These are phyloP conservation scores for Lentinula boryana DNA, from an alignment of 768 basidiomycete species.

Conservation along the genomic window DNA sequence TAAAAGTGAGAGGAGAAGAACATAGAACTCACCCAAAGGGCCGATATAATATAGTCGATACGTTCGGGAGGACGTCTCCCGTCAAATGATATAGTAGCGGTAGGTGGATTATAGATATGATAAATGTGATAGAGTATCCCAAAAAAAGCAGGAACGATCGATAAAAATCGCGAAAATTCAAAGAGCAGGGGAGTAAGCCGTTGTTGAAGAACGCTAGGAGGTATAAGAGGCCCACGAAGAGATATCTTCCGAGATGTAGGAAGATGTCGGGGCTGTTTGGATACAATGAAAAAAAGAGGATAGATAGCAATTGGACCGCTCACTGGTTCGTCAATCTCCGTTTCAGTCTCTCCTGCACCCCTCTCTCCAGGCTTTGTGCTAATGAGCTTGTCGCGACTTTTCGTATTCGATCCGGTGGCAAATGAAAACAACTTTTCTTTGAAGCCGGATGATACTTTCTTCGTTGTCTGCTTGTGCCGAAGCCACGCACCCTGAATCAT, in stretches of 20 bases:
- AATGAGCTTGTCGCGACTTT: background rate
- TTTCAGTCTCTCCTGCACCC: conserved; percentile 8
- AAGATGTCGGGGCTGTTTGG: conserved; percentile 49
- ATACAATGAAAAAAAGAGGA: background rate
- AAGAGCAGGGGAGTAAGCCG: conserved; percentile 57
- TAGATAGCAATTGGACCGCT: background rate
- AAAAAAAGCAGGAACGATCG: conserved; percentile 66
- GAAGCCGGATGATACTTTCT: background rate
- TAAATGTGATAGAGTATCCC: conserved; percentile 62
- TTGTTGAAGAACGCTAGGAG: conserved; percentile 38
- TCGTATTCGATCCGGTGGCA: background rate
- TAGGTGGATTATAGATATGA: conserved; percentile 41
- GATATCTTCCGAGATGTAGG: conserved; percentile 63
- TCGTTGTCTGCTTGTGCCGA: background rate
- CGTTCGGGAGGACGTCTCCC: conserved; percentile 39
- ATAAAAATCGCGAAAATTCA: conserved; percentile 61
- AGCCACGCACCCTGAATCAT: background rate
- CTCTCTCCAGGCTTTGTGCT: conserved; percentile 5
- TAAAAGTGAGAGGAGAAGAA: background rate
- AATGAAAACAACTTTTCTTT: background rate
- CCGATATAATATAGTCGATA: conserved; percentile 61
- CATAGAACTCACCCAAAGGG: conserved; percentile 56
- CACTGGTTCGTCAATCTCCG: conserved; percentile 5
- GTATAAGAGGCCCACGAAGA: conserved; percentile 42
- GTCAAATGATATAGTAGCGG: conserved; percentile 7